Conservation (phyloP, 2,329 filamentous ascomycete species). For the Ploettnerulaceae sp. region DNA sequence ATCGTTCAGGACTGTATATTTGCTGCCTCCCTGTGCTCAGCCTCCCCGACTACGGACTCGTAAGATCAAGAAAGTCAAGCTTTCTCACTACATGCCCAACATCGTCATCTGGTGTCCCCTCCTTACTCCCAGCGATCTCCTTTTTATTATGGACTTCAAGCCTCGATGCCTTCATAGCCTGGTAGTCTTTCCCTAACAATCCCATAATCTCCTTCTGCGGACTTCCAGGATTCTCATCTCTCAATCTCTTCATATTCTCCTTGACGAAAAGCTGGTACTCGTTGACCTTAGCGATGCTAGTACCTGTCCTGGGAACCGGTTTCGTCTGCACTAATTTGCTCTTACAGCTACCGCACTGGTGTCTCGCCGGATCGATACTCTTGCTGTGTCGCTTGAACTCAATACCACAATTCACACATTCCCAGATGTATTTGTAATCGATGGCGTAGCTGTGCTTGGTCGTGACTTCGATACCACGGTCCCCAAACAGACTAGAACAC, state of each 20-base stretch:
- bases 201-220: slow-evolving; percentile 66
- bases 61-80: slow-evolving; percentile 33
- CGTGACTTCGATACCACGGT: slow-evolving; percentile 69
- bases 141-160: slow-evolving; percentile 7
- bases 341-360: slow-evolving; percentile 76
- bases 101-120: slow-evolving; percentile 16
- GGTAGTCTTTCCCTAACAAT: slow-evolving; percentile 59
- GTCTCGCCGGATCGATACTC: slow-evolving; percentile 68
- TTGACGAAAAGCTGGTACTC: slow-evolving; percentile 60
- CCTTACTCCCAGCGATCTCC: slow-evolving; percentile 10
- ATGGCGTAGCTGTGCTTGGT: slow-evolving; percentile 89
- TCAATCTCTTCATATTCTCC: slow-evolving; percentile 60
- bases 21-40: not conserved
- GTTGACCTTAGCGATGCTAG: slow-evolving; percentile 30
- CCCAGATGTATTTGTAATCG: slow-evolving; percentile 88
- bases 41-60: slow-evolving; percentile 24
- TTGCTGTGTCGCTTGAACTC: slow-evolving; percentile 82
- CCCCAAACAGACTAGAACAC: slow-evolving; percentile 51
- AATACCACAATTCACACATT: slow-evolving; percentile 61
- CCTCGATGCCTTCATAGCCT: slow-evolving; percentile 42
- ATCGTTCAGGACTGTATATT: too few species aligned
- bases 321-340: slow-evolving; percentile 69
- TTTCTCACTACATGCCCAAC: slow-evolving; percentile 26
- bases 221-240: slow-evolving; percentile 46
- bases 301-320: slow-evolving; percentile 58